Percentiles rank a stretch among this genome's conserved stretches.
Evolutionary conservation across 345 rosid genomes (phyloP).

Genomic region (Eucalyptus sp.): DNA sequence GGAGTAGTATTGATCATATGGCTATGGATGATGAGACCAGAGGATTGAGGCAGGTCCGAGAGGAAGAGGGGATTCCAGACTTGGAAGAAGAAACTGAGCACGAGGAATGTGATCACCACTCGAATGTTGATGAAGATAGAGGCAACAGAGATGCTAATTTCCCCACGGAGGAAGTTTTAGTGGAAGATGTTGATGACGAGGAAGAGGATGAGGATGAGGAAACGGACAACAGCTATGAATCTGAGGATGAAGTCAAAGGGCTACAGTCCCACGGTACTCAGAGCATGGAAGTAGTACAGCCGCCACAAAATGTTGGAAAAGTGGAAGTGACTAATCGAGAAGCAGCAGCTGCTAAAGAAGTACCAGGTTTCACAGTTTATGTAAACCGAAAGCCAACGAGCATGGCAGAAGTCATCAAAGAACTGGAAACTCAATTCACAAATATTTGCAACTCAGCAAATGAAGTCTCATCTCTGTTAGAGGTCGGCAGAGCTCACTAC

Average conservation of each 20-base stretch:
- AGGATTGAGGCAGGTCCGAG: slow-evolving; percentile 83
- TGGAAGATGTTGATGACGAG: slow-evolving; percentile 32
- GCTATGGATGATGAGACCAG: slow-evolving; percentile 63
- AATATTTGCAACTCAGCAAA: slow-evolving; percentile 55
- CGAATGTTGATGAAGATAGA: slow-evolving; percentile 13
- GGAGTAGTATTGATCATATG: slow-evolving; percentile 45
- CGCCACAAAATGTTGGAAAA: slow-evolving; percentile 27
- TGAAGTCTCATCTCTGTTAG: slow-evolving; percentile 68
- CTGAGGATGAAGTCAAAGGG: slow-evolving; percentile 29
- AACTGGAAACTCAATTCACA: slow-evolving; percentile 74
- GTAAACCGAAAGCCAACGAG: slow-evolving; percentile 87
- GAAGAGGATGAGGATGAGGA: slow-evolving; percentile 31
- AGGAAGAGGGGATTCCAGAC: slow-evolving; percentile 96
- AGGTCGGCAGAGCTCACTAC: slow-evolving; percentile 66
- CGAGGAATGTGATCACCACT: slow-evolving; percentile 28
- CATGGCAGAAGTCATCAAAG: slow-evolving; percentile 90
- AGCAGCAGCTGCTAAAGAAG: slow-evolving; percentile 38
- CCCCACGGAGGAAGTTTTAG: slow-evolving; percentile 47
- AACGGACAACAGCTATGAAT: slow-evolving; percentile 30
- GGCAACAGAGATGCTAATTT: slow-evolving; percentile 11
- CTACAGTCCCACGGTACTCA: slow-evolving; percentile 25
- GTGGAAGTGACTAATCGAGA: slow-evolving; percentile 47
- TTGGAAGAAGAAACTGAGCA: slow-evolving; percentile 70
- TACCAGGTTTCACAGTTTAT: slow-evolving; percentile 83
- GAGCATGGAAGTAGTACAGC: slow-evolving; percentile 30